Evolutionary conservation across 352 stramenopile genomes (phyloP).

Genomic region (Phytophthora pseudosyringae): DNA sequence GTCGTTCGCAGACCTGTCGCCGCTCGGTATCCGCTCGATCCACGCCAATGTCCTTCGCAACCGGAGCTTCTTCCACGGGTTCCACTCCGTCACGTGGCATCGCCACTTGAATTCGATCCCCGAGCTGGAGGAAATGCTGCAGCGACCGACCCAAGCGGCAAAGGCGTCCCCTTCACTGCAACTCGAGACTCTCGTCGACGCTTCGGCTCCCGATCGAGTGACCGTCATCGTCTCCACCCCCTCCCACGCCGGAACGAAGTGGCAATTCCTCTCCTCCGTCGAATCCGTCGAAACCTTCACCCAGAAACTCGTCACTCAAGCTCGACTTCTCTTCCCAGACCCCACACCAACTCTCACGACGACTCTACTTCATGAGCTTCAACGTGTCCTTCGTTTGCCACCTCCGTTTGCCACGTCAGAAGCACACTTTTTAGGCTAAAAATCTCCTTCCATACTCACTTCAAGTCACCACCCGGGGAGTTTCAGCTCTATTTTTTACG

Average conservation of each 20-base stretch:
- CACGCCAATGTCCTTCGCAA: conserved; percentile 44
- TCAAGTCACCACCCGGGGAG: conserved; percentile 17
- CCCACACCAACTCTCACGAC: background rate
- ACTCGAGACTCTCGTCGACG: background rate
- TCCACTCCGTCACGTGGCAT: conserved; percentile 24
- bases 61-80: conserved; percentile 21
- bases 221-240: conserved; percentile 16
- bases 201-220: background rate
- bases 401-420: conserved; percentile 11
- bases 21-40: conserved; percentile 51
- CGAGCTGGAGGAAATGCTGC: conserved; percentile 16
- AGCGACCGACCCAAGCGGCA: background rate
- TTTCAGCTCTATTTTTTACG: conserved; percentile 31
- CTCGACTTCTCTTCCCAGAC: background rate
- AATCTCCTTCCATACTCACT: conserved; percentile 17
- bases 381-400: background rate
- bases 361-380: conserved; percentile 10
- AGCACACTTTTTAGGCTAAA: background rate
- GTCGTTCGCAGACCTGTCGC: conserved; percentile 56
- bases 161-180: background rate
- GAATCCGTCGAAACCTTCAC: conserved; percentile 4
- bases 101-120: conserved; percentile 11
- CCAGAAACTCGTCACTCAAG: conserved; percentile 3
- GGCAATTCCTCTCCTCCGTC: background rate
- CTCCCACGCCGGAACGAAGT: conserved; percentile 15